Evolutionary conservation across 495 filamentous ascomycete species (phyloP).

Genomic region (Aspergillus sclerotiicarbonarius): DNA sequence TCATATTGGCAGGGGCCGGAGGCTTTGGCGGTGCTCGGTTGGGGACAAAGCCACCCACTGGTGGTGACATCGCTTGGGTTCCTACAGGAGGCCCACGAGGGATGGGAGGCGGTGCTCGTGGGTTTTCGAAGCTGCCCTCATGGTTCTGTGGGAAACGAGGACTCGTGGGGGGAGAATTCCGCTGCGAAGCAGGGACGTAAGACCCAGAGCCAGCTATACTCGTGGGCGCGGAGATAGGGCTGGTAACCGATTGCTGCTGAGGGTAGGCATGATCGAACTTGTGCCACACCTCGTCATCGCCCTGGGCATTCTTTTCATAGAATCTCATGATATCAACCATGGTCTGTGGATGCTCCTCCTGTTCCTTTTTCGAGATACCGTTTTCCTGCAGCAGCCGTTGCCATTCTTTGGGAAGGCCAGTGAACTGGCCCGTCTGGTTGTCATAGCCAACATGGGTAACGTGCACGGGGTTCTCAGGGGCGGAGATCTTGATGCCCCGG

Average conservation of each 20-base stretch:
- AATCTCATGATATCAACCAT: conserved; percentile 94
- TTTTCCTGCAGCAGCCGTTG: conserved; percentile 91
- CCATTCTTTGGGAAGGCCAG: conserved; percentile 96
- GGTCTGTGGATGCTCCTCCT: conserved; percentile 90
- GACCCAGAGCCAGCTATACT: conserved; percentile 12
- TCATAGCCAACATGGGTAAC: conserved; percentile 98
- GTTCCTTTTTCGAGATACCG: conserved; percentile 93
- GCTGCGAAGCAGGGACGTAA: conserved; percentile 14
- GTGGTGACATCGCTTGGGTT: conserved; percentile 29
- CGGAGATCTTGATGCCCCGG: conserved; percentile 87
- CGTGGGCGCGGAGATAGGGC: conserved; percentile 26
- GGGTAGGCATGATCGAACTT: conserved; percentile 87
- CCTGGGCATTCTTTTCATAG: conserved; percentile 88
- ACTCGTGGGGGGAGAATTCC: conserved; percentile 77
- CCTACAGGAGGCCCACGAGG: conserved; percentile 54
- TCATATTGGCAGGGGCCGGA: conserved; percentile 29
- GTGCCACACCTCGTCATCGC: conserved; percentile 83
- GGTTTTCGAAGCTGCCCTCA: conserved; percentile 95
- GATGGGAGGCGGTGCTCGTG: conserved; percentile 86
- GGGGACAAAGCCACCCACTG: conserved; percentile 37
- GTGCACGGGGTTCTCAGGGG: conserved; percentile 95
- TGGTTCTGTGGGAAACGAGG: conserved; percentile 90
- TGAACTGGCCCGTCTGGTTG: conserved; percentile 95
- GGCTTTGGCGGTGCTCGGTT: conserved; percentile 47
- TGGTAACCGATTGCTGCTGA: conserved; percentile 51